phyloP scores from a whole-genome alignment of 345 rosid genomes.

The thale cress (Arabidopsis thaliana) region TAIR10.1 NC_003075.7:13279501-13280000 shows the following conservation, averaged over 20 bases:
- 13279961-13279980: not conserved
- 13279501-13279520: not conserved
- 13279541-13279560: not conserved
- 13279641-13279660: slow-evolving; percentile 2
- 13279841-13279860: slow-evolving; percentile 28
- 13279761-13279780: slow-evolving; percentile 33
- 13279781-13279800: slow-evolving; percentile 36
- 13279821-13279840: slow-evolving; percentile 23
- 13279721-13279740: slow-evolving; percentile 26
- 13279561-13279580: not conserved
- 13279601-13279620: too few relatives aligned
- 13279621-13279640: not conserved
- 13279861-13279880: slow-evolving; percentile 20
- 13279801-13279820: slow-evolving; percentile 15
- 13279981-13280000: not conserved
- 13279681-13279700: slow-evolving; percentile 21
- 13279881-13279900: slow-evolving; percentile 37
- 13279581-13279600: not conserved
- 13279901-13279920: slow-evolving; percentile 24
- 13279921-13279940: slow-evolving; percentile 19
- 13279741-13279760: slow-evolving; percentile 42
- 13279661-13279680: slow-evolving; percentile 29
- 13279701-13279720: slow-evolving; percentile 28
- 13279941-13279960: slow-evolving; percentile 24
- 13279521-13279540: not conserved